These are phyloP conservation scores for Ganoderma multipileum DNA, from an alignment of 1,284 basidiomycete species.

Conservation along the genomic window DNA sequence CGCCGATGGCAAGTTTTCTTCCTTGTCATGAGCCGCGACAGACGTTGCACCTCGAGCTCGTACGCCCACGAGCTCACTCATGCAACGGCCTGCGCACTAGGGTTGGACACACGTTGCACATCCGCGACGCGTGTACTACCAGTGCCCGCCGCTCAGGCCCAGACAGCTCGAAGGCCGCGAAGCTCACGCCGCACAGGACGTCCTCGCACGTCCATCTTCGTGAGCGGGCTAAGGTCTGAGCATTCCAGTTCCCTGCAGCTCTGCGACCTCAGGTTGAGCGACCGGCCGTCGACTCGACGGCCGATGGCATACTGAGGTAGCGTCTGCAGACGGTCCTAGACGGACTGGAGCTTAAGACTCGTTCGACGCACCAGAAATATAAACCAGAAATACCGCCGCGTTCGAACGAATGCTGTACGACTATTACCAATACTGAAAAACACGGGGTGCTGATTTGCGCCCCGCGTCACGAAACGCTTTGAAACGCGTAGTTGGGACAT, in stretches of 20 bases:
- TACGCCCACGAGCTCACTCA: background rate
- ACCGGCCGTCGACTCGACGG: background rate
- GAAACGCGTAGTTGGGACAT: background rate
- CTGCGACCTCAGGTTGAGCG: background rate
- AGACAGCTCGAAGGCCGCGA: conserved; percentile 10
- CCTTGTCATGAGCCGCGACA: background rate
- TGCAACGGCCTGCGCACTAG: background rate
- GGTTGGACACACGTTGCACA: background rate
- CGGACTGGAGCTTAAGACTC: background rate
- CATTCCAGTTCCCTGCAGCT: background rate
- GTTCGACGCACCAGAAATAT: no score
- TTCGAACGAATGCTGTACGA: background rate
- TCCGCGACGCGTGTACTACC: background rate
- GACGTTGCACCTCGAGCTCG: background rate
- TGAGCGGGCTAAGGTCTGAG: conserved; percentile 13
- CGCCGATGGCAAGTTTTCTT: background rate
- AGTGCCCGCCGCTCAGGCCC: background rate
- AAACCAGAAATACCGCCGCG: background rate
- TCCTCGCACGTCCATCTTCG: conserved; percentile 5
- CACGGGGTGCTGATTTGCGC: background rate
- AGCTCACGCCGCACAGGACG: conserved; percentile 4
- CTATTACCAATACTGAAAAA: no score
- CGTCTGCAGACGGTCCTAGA: background rate
- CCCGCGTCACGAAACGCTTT: background rate
- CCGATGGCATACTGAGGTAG: background rate